Conservation (phyloP, 2,329 filamentous ascomycete genomes). For the Emergomyces africanus region DNA sequence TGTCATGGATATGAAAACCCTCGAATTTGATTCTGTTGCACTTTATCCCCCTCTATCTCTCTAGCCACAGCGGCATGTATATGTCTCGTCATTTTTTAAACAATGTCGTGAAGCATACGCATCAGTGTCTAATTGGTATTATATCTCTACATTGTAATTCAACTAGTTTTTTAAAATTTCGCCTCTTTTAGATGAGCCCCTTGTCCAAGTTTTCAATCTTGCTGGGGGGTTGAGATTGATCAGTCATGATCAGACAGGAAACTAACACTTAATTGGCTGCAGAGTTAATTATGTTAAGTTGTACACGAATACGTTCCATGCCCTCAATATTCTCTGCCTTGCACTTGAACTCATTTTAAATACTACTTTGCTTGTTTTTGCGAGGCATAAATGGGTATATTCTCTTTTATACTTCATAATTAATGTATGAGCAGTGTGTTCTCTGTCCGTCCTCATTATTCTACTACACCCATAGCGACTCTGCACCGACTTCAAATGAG, state of each 20-base stretch:
- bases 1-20: neutral
- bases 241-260: no score
- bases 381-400: neutral
- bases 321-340: no score
- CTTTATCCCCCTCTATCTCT: no score
- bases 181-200: neutral
- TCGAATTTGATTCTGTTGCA: neutral
- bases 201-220: neutral
- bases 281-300: no score
- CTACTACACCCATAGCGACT: neutral
- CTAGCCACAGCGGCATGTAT: neutral
- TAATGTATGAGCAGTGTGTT: neutral
- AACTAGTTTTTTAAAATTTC: neutral
- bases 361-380: neutral
- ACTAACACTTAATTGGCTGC: no score
- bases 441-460: neutral
- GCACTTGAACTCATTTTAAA: no score
- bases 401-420: neutral
- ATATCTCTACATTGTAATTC: neutral
- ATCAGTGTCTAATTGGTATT: neutral
- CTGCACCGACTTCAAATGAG: neutral
- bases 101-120: neutral
- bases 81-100: neutral
- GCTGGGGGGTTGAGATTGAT: no score
- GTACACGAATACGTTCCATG: no score